A percentile compares a stretch with the other conserved stretches of the same genome.
Conservation (phyloP, 768 basidiomycete species). For the Kwoniella sp. region DNA sequence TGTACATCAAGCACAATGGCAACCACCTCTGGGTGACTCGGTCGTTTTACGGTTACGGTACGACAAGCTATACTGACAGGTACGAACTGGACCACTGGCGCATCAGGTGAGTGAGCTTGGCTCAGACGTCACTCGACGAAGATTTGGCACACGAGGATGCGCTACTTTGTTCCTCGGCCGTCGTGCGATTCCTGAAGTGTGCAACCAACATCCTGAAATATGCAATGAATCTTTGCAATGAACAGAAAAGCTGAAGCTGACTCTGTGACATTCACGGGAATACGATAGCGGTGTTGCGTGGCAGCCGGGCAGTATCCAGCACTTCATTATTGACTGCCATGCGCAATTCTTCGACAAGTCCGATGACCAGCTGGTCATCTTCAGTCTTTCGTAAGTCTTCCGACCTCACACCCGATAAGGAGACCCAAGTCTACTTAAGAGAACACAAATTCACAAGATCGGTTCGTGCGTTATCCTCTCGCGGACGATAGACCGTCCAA, state of each 20-base stretch:
- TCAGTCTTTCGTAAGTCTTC: constrained; percentile 9
- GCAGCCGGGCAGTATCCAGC: constrained; percentile 4
- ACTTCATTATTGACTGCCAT: constrained; percentile 34
- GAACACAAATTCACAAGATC: too few species aligned
- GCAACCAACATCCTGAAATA: too few species aligned
- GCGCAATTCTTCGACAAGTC: constrained; percentile 25
- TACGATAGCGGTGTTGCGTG: constrained; percentile 1
- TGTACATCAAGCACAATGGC: constrained; percentile 29
- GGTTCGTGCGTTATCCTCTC: background rate
- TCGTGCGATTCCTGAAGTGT: too few species aligned
- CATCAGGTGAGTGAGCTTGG: background rate
- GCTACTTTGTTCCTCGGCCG: too few species aligned
- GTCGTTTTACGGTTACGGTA: constrained; percentile 2
- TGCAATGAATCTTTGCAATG: too few species aligned
- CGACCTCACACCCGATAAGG: too few species aligned
- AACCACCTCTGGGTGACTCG: constrained; percentile 31
- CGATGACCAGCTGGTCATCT: constrained; percentile 29
- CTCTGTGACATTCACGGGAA: background rate
- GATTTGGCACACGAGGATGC: too few species aligned
- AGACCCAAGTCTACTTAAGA: too few species aligned
- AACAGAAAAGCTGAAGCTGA: too few species aligned
- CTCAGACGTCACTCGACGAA: too few species aligned
- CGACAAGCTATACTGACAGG: background rate
- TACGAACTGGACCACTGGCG: background rate
- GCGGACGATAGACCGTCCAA: constrained; percentile 8